Evolutionary conservation across 2,329 filamentous ascomycete genomes (phyloP).

Genomic region (Exophiala viscosa): DNA sequence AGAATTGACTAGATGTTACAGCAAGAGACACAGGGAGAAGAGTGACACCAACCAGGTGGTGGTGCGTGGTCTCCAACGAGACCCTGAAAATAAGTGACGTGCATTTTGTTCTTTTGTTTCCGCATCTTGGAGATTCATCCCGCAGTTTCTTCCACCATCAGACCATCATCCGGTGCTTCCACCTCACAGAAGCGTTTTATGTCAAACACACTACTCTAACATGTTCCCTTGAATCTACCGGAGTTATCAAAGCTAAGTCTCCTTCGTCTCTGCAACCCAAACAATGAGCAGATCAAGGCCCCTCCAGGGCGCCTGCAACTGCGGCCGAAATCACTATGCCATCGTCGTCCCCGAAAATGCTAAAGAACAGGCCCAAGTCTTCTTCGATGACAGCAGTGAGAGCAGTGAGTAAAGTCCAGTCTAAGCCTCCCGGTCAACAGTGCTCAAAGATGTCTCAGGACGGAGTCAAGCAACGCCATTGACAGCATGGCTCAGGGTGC

Average conservation of each 20-base stretch:
- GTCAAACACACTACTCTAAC: not conserved
- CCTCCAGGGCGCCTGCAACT: constrained; percentile 75
- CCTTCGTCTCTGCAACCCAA: not conserved
- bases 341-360: constrained; percentile 63
- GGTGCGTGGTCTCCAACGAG: too few relatives aligned
- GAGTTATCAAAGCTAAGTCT: not conserved
- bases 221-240: not conserved
- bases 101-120: not conserved
- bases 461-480: constrained; percentile 66
- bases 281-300: constrained; percentile 20
- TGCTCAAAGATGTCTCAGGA: constrained; percentile 41
- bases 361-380: constrained; percentile 59
- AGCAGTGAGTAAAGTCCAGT: constrained; percentile 61
- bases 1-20: too few relatives aligned
- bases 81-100: not conserved
- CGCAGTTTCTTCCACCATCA: not conserved
- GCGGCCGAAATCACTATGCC: constrained; percentile 78
- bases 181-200: not conserved
- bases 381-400: constrained; percentile 67
- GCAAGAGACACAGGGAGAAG: too few relatives aligned
- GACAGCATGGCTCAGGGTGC: constrained; percentile 77
- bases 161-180: not conserved
- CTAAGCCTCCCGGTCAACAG: not conserved
- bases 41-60: too few relatives aligned
- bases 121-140: not conserved